These are phyloP conservation scores for Dipteronia dyeriana DNA, from an alignment of 345 rosid genomes.

Conservation along the genomic window DNA sequence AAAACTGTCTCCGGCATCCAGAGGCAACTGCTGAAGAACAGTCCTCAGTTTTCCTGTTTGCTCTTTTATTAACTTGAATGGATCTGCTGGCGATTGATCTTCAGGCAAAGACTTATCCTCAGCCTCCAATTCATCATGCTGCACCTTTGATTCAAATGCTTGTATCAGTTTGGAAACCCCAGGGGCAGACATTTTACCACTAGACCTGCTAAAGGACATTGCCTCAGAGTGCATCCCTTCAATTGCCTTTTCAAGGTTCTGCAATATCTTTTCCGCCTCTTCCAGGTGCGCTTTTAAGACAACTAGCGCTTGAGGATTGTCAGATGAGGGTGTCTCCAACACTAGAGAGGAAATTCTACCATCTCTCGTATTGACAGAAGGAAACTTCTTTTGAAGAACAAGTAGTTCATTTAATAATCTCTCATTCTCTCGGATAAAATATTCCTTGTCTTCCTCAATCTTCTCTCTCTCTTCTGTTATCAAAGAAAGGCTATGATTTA, in stretches of 20 bases:
- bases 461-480: slow-evolving; percentile 47
- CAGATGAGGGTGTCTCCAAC: slow-evolving; percentile 21
- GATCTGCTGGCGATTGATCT: slow-evolving; percentile 43
- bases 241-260: slow-evolving; percentile 59
- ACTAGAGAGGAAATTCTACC: slow-evolving; percentile 18
- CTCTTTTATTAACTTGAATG: slow-evolving; percentile 44
- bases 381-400: slow-evolving; percentile 50
- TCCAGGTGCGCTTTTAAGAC: slow-evolving; percentile 47
- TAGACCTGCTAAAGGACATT: slow-evolving; percentile 32
- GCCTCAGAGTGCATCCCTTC: slow-evolving; percentile 45
- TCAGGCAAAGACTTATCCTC: slow-evolving; percentile 37
- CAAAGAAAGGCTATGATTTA: slow-evolving; percentile 44
- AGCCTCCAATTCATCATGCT: slow-evolving; percentile 51
- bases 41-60: slow-evolving; percentile 51
- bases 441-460: slow-evolving; percentile 59
- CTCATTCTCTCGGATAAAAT: slow-evolving; percentile 52
- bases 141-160: slow-evolving; percentile 76
- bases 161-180: slow-evolving; percentile 74
- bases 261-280: slow-evolving; percentile 55
- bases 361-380: slow-evolving; percentile 39
- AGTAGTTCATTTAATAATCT: slow-evolving; percentile 56
- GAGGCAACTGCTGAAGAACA: slow-evolving; percentile 51
- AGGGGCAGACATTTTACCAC: slow-evolving; percentile 45
- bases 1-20: slow-evolving; percentile 47
- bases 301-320: slow-evolving; percentile 42